Evolutionary conservation across 163 green algal genomes (phyloP).

Genomic region (Scenedesmus sp.): DNA sequence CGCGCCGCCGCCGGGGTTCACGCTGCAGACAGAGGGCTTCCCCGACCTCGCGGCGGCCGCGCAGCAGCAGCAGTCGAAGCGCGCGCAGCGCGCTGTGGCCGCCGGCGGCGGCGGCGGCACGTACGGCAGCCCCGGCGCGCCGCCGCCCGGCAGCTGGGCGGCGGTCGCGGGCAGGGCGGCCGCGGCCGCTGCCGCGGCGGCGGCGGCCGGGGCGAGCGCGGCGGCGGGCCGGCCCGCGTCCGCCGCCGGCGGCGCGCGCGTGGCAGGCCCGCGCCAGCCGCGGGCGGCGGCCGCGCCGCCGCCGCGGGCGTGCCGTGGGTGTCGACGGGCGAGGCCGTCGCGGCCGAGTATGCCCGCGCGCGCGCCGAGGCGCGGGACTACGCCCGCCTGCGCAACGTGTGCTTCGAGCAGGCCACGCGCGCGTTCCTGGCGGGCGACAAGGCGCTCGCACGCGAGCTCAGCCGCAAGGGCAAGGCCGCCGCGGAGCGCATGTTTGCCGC

Average conservation of each 20-base stretch:
- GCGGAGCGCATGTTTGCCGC: slow-evolving; percentile 30
- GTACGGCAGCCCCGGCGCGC: too few species aligned
- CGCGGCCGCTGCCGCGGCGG: too few species aligned
- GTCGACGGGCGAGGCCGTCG: slow-evolving; percentile 18
- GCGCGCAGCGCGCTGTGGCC: too few species aligned
- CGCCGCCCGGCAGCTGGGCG: neutral
- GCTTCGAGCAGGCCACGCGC: slow-evolving; percentile 31
- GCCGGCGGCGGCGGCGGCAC: neutral
- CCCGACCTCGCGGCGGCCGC: too few species aligned
- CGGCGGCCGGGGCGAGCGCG: too few species aligned
- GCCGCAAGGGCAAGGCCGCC: slow-evolving; percentile 29
- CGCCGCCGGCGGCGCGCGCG: too few species aligned
- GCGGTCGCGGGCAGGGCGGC: too few species aligned
- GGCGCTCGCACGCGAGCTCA: slow-evolving; percentile 32
- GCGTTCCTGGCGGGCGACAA: slow-evolving; percentile 33
- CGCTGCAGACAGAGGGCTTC: too few species aligned
- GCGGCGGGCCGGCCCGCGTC: too few species aligned
- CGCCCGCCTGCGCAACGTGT: slow-evolving; percentile 34
- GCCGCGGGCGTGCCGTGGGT: slow-evolving; percentile 31
- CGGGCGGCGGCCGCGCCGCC: too few species aligned
- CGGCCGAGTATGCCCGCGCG: slow-evolving; percentile 30
- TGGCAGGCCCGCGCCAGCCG: too few species aligned
- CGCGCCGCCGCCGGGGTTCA: too few species aligned
- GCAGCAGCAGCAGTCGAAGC: neutral
- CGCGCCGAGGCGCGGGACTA: slow-evolving; percentile 25